Percentiles rank a stretch among this genome's conserved stretches.
These are phyloP conservation scores for Nannochloropsis gaditana DNA, from an alignment of 108 stramenopile species.

Conservation along the genomic window DNA sequence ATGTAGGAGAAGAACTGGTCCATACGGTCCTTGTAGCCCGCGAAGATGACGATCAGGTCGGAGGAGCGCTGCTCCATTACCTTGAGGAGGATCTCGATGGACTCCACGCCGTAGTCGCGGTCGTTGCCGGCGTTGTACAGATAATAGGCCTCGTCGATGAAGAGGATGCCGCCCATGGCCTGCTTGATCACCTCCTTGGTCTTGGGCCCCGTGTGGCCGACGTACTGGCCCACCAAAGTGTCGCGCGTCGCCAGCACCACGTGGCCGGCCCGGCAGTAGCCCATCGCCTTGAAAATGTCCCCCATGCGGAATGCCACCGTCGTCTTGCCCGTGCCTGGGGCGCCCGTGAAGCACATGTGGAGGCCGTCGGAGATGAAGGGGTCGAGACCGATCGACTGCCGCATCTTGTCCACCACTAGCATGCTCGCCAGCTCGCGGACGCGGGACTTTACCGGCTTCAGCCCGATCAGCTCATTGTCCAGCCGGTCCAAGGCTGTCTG, in stretches of 20 bases:
- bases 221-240: conserved; percentile 96
- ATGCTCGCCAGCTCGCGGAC: conserved; percentile 94
- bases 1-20: conserved; percentile 98
- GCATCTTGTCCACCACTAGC: conserved; percentile 95
- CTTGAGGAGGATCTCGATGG: conserved; percentile 95
- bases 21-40: conserved; percentile 98
- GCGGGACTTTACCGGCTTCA: conserved; percentile 84
- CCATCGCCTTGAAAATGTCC: conserved; percentile 95
- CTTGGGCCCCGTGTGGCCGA: conserved; percentile 97
- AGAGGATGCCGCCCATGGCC: conserved; percentile 79
- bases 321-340: conserved; percentile 96
- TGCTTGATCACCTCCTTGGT: conserved; percentile 99
- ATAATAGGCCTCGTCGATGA: conserved; percentile 98
- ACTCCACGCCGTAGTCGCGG: conserved; percentile 96
- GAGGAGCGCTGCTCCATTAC: conserved; percentile 96
- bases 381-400: conserved; percentile 91
- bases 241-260: conserved; percentile 95
- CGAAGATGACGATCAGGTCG: conserved; percentile 93
- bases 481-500: conserved; percentile 89
- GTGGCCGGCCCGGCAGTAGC: conserved; percentile 89
- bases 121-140: conserved; percentile 96
- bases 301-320: conserved; percentile 97
- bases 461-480: conserved; percentile 84
- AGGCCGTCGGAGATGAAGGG: conserved; percentile 64
- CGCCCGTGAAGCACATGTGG: conserved; percentile 93